Evolutionary conservation across 2,329 filamentous ascomycete species (phyloP), one percentile per base, ranked within the genome.

Genomic region (Fusarium sp.): DNA sequence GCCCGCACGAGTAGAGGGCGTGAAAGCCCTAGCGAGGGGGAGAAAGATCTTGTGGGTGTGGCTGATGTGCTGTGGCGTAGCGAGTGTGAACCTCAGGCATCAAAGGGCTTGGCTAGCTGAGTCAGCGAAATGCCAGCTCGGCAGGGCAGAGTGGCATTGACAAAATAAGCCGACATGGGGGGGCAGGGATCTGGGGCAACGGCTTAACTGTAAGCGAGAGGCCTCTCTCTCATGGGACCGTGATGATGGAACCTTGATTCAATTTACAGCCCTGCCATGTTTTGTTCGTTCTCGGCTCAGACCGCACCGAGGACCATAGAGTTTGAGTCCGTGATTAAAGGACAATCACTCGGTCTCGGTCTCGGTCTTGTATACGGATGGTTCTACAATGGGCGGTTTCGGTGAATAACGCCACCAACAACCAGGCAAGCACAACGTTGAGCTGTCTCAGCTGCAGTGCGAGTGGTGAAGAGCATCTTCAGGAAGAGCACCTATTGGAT

Each of bases 21-120:
- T 76, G 42, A 73, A 79, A 80, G 75, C 77, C 79, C 79, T 79
- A 80, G 77, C 65, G 73, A 68, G 64, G 50, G 50, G 61, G 56
- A 68, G 64, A 46, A 58, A n/a, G 46, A 62, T 65, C 23, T 58
- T 61, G 65, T 72, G 64, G 64, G 61, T 46, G 67, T 65, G 68
- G 68, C 65, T 69, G 59, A 29, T 65, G 62, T 1, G 4, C 4
- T 27, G 68, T 72, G 73, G 69, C 65, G 58, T 58, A 46, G n/a
- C 34, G 8, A 27, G 2, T 0, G 18, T 6, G 0, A 65, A 70
- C 70, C 72, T 72, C 49, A 73, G 72, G 72, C 46, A 61, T 9
- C 1, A 0, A 20, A n/a, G 9, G 9, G 7, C 27, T 9, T 27
- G 29, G 14, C 20, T n/a, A 40, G 66, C 40, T 69, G 58, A 61